Evolutionary conservation across 1,284 basidiomycete genomes (phyloP).

Genomic region (Malassezia japonica): DNA sequence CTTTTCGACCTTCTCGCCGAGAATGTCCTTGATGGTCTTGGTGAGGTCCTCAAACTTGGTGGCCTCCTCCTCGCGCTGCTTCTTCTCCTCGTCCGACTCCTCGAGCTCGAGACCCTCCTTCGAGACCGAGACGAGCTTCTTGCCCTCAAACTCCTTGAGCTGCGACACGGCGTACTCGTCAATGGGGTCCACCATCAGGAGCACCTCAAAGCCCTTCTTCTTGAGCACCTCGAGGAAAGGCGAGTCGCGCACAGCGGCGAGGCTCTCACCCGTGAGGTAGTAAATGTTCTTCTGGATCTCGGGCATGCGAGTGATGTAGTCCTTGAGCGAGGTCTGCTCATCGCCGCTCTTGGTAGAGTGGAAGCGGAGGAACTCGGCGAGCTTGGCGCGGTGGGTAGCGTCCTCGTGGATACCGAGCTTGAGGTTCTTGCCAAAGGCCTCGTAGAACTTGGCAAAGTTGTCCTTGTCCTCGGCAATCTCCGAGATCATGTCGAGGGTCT

Average conservation of each 20-base stretch:
- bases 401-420: conserved; percentile 97
- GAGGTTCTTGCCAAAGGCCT: conserved; percentile 58
- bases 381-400: conserved; percentile 95
- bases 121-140: conserved; percentile 95
- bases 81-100: conserved; percentile 97
- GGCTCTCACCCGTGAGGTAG: conserved; percentile 88
- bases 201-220: conserved; percentile 99
- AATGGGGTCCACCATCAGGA: conserved; percentile 81
- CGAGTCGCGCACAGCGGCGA: conserved; percentile 80
- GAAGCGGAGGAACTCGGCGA: conserved; percentile 98
- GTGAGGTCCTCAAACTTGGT: conserved; percentile 79
- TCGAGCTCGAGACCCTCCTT: conserved; percentile 99
- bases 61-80: conserved; percentile 73
- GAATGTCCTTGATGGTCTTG: conserved; percentile 91
- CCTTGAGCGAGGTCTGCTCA: conserved; percentile 91
- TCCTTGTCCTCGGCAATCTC: conserved; percentile 99
- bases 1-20: conserved; percentile 99
- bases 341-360: conserved; percentile 89
- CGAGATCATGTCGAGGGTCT: conserved; percentile 84
- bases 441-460: conserved; percentile 93
- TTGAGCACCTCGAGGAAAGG: conserved; percentile 99
- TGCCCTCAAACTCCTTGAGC: conserved; percentile 97
- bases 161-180: conserved; percentile 61
- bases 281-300: conserved; percentile 99
- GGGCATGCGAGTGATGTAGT: conserved; percentile 99